Base-by-base conservation (phyloP, 2,329 filamentous ascomycete genomes). In the Alternaria novae-zelandiae region DNA sequence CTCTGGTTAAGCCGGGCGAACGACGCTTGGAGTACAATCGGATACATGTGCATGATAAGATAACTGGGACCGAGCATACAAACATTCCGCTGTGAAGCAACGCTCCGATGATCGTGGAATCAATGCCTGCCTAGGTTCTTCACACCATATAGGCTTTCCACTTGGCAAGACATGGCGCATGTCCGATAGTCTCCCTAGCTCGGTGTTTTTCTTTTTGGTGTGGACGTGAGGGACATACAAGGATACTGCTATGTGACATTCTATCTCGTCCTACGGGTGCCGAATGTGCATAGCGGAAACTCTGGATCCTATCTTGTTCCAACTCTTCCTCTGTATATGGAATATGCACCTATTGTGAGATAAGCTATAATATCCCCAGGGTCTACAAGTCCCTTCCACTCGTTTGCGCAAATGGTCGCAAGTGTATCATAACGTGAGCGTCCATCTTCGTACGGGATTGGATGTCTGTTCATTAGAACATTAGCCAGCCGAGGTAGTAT, bases 401-500 rank as follows among this genome's bases (percentile, higher is more conserved):
- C 73, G 68, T 10, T 53, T 58, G 60, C 76, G 75, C 26, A 79
- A 49, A 36, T 59, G 68, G 41, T 78, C 69, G 49, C 76, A 3
- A 71, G 70, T 21, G 77, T 72, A 23, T 74, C 72, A 59, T 74
- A 72, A 41, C 70, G 6, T 6, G 50, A 5, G 9, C 36, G 13
- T 20, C 20, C 30, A 36, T 54, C 7, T 41, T 25, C 13, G 64
- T 45, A 26, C 68, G 53, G 21, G 61, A 53, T 69, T 21, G 72
- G 67, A 56, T 78, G 71, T 25, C 70, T 64, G 53, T 78, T 75
- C 6, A 78, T 70, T 23, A 78, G 36, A 17, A 77, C 70, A 5
- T 73, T 66, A 2, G 78, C 75, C 36, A 79, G 64, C 9, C 75
- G 74, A 23, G 65, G 65, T 9, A 72, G 73, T 54, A 79, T 72